These are phyloP conservation scores for Spizellomyces punctatus DNA, from an alignment of 192 early-diverging fungal genomes.

Conservation along the genomic window DNA sequence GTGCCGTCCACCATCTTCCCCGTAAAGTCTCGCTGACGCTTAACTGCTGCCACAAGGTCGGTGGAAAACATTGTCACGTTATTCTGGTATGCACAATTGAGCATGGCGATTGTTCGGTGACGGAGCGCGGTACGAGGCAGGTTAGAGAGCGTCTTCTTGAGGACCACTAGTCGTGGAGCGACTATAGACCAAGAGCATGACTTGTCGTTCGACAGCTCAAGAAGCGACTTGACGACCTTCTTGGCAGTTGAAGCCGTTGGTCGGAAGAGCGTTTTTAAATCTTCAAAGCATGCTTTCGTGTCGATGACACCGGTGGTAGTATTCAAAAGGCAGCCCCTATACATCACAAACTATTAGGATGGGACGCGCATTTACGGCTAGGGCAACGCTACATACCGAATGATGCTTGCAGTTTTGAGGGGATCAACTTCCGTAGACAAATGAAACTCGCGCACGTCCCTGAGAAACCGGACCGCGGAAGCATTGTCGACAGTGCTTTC, in stretches of 20 bases:
- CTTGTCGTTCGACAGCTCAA: too few species aligned
- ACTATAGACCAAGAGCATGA: too few species aligned
- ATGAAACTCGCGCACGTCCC: too few species aligned
- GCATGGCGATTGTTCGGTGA: conserved; percentile 13
- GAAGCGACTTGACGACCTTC: conserved; percentile 5
- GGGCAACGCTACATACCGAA: too few species aligned
- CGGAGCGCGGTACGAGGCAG: background rate
- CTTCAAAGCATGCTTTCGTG: background rate
- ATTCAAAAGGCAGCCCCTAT: conserved; percentile 11
- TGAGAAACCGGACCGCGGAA: too few species aligned
- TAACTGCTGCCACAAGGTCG: conserved; percentile 53
- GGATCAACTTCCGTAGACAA: too few species aligned
- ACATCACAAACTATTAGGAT: too few species aligned
- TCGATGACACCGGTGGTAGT: conserved; percentile 27
- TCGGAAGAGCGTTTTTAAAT: background rate
- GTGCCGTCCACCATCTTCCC: conserved; percentile 46
- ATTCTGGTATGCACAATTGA: conserved; percentile 44
- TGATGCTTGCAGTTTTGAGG: too few species aligned
- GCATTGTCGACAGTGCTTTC: too few species aligned
- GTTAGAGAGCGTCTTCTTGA: too few species aligned
- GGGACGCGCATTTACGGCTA: too few species aligned
- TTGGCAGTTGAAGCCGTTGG: background rate
- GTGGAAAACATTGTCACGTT: conserved; percentile 41
- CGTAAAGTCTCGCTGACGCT: conserved; percentile 56
- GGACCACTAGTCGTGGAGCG: too few species aligned